Base-by-base conservation (phyloP, 129 eudicot species). In the carrot (Daucus carota) region DNA sequence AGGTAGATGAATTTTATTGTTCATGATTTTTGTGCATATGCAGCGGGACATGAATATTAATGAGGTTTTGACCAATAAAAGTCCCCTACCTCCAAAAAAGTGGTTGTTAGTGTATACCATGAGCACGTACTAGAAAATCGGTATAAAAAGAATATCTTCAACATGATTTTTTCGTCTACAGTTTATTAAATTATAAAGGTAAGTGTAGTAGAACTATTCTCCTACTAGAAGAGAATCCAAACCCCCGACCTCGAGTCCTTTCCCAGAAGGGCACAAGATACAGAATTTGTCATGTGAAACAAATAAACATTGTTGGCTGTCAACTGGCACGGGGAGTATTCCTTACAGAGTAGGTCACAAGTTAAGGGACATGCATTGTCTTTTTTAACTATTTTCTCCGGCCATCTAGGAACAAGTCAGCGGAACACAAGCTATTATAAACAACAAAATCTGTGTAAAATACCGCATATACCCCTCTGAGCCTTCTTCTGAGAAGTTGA, bases 401-500 rank as follows among this genome's bases (percentile, higher is more conserved):
- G 72, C 43, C 72, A 67, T 33, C 22, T 34, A 67, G 1, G 70
- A 63, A 63, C 7, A 67, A 67, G 72, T 80, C 84, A 76, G 52
- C 32, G 76, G 70, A 41, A 50, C 73, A 42, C 2, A 18, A 45
- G 28, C 44, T 45, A 70, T n/a, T 15, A 9, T 10, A 54, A 76
- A 75, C 22, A 36, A 29, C n/a, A 33, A 41, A 34, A n/a, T 15
- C 7, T 14, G 10, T 1, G 26, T 4, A 0, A 60, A 81, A 31
- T 32, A 18, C 42, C 42, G 8, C 20, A 67, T 44, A 54, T 70
- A 59, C 73, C 76, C 86, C 72, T 78, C 36, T 62, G 54, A 71
- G 48, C 69, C 66, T 65, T 34, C 84, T 83, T 80, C 73, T 34
- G 65, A 66, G 87, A 84, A 84, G 75, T 26, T 54, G 80, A 70